These are phyloP conservation scores for Psilocybe sp. DNA, from an alignment of 768 basidiomycete species.

Conservation along the genomic window DNA sequence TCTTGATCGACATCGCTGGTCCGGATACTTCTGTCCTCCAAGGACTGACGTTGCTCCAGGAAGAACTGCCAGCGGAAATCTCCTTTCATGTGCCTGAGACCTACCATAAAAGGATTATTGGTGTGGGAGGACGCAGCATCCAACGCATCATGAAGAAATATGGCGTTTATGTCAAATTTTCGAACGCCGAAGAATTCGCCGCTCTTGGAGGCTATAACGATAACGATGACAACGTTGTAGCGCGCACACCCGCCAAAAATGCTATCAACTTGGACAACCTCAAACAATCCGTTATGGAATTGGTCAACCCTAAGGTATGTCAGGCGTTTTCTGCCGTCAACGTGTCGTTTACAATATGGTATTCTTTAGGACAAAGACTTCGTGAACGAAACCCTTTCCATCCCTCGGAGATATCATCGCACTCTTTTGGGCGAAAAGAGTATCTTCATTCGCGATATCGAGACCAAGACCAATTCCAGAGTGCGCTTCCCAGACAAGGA, in stretches of 20 bases:
- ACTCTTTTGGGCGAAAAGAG: constrained; percentile 93
- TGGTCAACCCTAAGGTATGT: constrained; percentile 91
- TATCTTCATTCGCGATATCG: constrained; percentile 97
- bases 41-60: constrained; percentile 86
- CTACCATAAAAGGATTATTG: constrained; percentile 99
- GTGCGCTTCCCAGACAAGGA: constrained; percentile 94
- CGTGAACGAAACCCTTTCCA: constrained; percentile 87
- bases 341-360: not conserved
- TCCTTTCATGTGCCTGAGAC: constrained; percentile 98
- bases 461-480: constrained; percentile 91
- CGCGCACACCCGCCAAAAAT: constrained; percentile 98
- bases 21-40: constrained; percentile 82
- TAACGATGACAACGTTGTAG: constrained; percentile 98
- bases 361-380: constrained; percentile 87
- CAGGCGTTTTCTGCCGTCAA: not conserved
- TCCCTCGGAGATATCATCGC: constrained; percentile 93
- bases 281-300: constrained; percentile 95
- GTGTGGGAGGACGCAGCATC: constrained; percentile 95
- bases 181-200: constrained; percentile 96
- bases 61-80: constrained; percentile 97
- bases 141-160: constrained; percentile 99
- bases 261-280: constrained; percentile 91
- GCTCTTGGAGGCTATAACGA: constrained; percentile 92
- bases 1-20: constrained; percentile 89
- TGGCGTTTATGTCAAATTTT: constrained; percentile 99